Conservation (phyloP, 140 eudicot genomes). For the Flaveria floridana region DNA sequence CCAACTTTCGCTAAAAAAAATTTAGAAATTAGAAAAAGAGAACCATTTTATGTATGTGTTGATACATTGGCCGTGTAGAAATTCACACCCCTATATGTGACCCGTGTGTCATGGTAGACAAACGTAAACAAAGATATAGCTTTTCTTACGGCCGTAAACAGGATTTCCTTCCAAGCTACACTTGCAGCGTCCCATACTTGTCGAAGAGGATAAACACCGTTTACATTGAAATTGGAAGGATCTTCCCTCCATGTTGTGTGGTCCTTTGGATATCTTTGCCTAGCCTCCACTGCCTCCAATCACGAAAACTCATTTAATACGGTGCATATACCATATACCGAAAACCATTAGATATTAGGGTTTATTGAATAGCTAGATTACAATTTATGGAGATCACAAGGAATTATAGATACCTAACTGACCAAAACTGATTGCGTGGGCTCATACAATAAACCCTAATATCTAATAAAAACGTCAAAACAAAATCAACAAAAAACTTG, state of each 20-base stretch:
- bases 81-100: neutral
- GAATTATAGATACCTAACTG: too few relatives aligned
- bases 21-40: too few relatives aligned
- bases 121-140: slow-evolving; percentile 2
- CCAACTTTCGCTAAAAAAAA: neutral
- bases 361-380: too few relatives aligned
- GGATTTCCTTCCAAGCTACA: slow-evolving; percentile 66
- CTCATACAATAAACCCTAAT: too few relatives aligned
- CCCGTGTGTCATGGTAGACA: too few relatives aligned
- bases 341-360: too few relatives aligned
- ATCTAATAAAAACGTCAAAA: too few relatives aligned
- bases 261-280: slow-evolving; percentile 59
- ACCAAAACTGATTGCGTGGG: too few relatives aligned
- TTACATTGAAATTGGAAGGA: slow-evolving; percentile 56
- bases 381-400: too few relatives aligned
- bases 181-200: slow-evolving; percentile 59
- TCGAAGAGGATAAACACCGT: slow-evolving; percentile 56
- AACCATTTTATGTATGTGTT: neutral
- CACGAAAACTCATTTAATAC: slow-evolving; percentile 49
- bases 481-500: neutral
- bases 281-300: slow-evolving; percentile 88
- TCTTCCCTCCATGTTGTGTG: slow-evolving; percentile 70
- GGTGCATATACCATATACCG: neutral
- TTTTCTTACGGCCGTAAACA: slow-evolving; percentile 49
- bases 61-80: neutral